These are phyloP conservation scores for Colletotrichum acutatum DNA, from an alignment of 2,329 filamentous ascomycete species.

Conservation along the genomic window DNA sequence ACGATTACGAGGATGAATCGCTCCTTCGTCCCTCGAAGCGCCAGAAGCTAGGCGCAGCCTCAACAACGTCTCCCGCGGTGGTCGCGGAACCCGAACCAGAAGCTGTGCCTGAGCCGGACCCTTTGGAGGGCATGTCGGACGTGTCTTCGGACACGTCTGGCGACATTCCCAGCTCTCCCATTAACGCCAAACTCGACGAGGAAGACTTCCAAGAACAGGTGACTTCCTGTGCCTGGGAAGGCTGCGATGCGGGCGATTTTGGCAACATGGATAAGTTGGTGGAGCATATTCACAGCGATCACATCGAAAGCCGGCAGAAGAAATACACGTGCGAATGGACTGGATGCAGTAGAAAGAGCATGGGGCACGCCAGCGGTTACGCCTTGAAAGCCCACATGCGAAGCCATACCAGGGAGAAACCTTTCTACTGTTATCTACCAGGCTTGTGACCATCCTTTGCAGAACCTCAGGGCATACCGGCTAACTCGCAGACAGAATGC, in stretches of 20 bases:
- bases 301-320: conserved; percentile 93
- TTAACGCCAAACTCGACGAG: conserved; percentile 75
- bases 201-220: conserved; percentile 83
- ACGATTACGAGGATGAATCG: conserved; percentile 41
- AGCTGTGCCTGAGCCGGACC: conserved; percentile 55
- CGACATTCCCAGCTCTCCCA: conserved; percentile 79
- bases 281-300: conserved; percentile 88
- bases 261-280: conserved; percentile 85
- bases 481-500: conserved; percentile 74
- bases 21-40: conserved; percentile 47
- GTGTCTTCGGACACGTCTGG: conserved; percentile 93
- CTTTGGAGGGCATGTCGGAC: conserved; percentile 71
- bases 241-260: conserved; percentile 76
- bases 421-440: conserved; percentile 94
- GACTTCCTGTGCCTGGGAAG: conserved; percentile 82
- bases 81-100: conserved; percentile 35
- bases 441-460: conserved; percentile 63
- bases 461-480: neutral
- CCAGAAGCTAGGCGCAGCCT: conserved; percentile 48
- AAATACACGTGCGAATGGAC: conserved; percentile 99
- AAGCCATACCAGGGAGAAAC: conserved; percentile 97
- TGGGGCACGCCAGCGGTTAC: conserved; percentile 94
- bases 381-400: conserved; percentile 97
- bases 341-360: conserved; percentile 87
- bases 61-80: conserved; percentile 58